These are phyloP conservation scores for Acanthamoeba triangularis DNA, from an alignment of 208 protist genomes.

Conservation along the genomic window DNA sequence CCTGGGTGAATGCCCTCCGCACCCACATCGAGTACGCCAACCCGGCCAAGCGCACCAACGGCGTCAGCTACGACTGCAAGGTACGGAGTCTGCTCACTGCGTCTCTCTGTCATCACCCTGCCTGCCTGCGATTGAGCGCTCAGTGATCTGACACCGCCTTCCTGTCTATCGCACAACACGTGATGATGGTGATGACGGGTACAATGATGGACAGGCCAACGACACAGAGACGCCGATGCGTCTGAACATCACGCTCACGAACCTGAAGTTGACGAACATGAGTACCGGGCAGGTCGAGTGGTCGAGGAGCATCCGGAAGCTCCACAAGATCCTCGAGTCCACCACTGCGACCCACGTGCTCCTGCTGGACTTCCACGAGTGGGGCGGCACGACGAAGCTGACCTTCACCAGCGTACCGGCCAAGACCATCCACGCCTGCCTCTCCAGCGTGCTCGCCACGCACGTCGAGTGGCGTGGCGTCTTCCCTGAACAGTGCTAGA, in stretches of 20 bases:
- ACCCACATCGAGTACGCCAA: slow-evolving; percentile 54
- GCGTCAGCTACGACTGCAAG: slow-evolving; percentile 1
- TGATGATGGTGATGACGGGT: too few relatives aligned
- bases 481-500: not conserved
- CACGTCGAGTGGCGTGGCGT: slow-evolving; percentile 11
- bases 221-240: not conserved
- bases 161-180: not conserved
- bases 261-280: not conserved
- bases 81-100: not conserved
- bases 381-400: slow-evolving; percentile 28
- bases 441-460: not conserved
- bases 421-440: slow-evolving; percentile 52
- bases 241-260: not conserved
- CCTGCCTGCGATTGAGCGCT: not conserved
- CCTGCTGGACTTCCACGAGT: slow-evolving; percentile 53
- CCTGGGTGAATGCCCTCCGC: slow-evolving; percentile 21
- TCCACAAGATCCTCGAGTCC: not conserved
- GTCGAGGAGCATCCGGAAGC: not conserved
- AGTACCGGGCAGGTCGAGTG: not conserved
- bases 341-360: not conserved
- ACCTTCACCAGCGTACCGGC: not conserved
- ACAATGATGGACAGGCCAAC: not conserved
- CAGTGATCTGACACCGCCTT: not conserved
- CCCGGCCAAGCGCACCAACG: slow-evolving; percentile 19
- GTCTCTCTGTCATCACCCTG: not conserved